Evolutionary conservation across 164 flowering plant species (phyloP), one percentile per base, ranked within the genome.

Genomic region (Nelumbo lutea): DNA sequence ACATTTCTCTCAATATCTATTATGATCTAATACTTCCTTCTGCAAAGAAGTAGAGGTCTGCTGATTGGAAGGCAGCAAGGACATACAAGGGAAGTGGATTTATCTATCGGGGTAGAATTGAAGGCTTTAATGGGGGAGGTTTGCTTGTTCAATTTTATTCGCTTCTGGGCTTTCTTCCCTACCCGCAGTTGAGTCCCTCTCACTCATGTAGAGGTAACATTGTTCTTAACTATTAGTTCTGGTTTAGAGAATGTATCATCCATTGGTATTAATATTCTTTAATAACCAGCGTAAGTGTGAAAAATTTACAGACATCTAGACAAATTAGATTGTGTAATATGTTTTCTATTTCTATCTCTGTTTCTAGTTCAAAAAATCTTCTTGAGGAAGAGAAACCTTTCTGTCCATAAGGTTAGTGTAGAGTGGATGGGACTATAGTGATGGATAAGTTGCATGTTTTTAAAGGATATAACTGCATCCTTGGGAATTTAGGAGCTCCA

Each of bases 1-100:
- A 27, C 27, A 27, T 27, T 27, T 27, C 27, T 27, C 27, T 27
- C 27, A 27, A 27, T 27, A 27, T 27, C 27, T 27, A 40, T 42
- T 68, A 51, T 65, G 62, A 74, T 80, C 85, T 83, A 75, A 86
- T 78, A 79, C 72, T 76, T 42, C 65, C 75, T 84, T 76, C 77
- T 83, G 81, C 75, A 70, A 91, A 86, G 91, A 86, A 85, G 84
- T 87, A 94, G 98, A 83, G 82, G 78, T 87, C 88, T 79, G 93
- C 88, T 79, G 95, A 87, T 76, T 94, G 98, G 98, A 83, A 90
- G 78, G 87, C 88, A 38, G 97, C 95, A 72, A 84, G 77, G 71
- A 83, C 84, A 7, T 86, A 85, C 66, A 72, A 68, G 58, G 88
- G 83, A 11, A 86, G 79, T 60, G 93, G 93, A 65, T 69, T 79